phyloP scores from a whole-genome alignment of 805 yeast genomes.

The Jamesozyma spencerorum region DNA sequence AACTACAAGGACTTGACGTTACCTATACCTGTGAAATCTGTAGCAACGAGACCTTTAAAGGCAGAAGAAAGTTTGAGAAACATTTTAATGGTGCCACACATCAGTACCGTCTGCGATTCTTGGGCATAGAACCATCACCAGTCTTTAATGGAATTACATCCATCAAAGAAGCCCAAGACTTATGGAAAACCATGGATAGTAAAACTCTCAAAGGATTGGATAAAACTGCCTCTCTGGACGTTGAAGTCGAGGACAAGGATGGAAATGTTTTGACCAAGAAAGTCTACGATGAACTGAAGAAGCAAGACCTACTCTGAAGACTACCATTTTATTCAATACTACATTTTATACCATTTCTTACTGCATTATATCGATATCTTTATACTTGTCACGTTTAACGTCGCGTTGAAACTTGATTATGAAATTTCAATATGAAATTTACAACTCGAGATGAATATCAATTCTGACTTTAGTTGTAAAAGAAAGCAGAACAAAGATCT shows the following conservation, averaged over 20 bases:
- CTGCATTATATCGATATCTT: too few relatives aligned
- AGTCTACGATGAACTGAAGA: conserved; percentile 76
- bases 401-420: too few relatives aligned
- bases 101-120: conserved; percentile 56
- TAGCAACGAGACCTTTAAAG: conserved; percentile 63
- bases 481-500: neutral
- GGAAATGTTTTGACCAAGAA: conserved; percentile 86
- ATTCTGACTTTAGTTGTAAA: too few relatives aligned
- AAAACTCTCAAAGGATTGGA: conserved; percentile 15
- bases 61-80: conserved; percentile 57
- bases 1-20: conserved; percentile 73
- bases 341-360: neutral
- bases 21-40: conserved; percentile 79
- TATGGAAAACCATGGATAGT: conserved; percentile 42
- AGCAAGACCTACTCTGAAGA: conserved; percentile 68
- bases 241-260: conserved; percentile 84
- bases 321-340: too few relatives aligned
- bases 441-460: neutral
- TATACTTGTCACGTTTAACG: too few relatives aligned
- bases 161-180: conserved; percentile 56
- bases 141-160: conserved; percentile 54
- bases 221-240: conserved; percentile 31
- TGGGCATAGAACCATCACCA: conserved; percentile 54
- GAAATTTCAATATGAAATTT: too few relatives aligned
- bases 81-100: conserved; percentile 74